Evolutionary conservation across 257 asterid species (phyloP).

Genomic region (Avicennia marina): DNA sequence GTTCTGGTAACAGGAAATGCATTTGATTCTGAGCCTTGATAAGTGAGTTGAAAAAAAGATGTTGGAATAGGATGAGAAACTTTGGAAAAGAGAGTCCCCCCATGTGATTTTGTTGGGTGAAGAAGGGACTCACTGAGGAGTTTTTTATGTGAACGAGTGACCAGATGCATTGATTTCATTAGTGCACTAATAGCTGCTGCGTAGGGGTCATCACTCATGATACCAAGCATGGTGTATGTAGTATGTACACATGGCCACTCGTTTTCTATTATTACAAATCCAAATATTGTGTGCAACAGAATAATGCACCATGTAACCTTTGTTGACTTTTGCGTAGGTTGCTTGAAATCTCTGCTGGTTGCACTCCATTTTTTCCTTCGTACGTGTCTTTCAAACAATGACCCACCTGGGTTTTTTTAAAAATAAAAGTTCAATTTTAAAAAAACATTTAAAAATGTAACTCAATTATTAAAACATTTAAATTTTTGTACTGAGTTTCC

Average conservation of each 20-base stretch:
- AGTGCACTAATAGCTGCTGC: constrained; percentile 21
- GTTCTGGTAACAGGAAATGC: background rate
- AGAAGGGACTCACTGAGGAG: constrained; percentile 2
- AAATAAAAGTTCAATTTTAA: too few species aligned
- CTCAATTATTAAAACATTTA: too few species aligned
- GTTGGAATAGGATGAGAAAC: constrained; percentile 10
- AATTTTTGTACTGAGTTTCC: too few species aligned
- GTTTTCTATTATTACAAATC: background rate
- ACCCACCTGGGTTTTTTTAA: too few species aligned
- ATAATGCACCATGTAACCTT: background rate
- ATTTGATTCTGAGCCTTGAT: constrained; percentile 4
- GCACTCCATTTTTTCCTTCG: background rate
- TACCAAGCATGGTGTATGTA: too few species aligned
- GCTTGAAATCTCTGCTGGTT: background rate
- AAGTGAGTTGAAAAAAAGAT: background rate
- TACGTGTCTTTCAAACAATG: background rate
- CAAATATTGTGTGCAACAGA: too few species aligned
- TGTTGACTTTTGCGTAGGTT: background rate
- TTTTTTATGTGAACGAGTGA: constrained; percentile 16
- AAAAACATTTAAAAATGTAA: too few species aligned
- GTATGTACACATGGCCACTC: constrained; percentile 23
- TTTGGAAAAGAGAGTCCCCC: constrained; percentile 11
- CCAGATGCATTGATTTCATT: constrained; percentile 23
- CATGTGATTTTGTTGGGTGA: constrained; percentile 28
- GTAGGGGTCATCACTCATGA: constrained; percentile 19